phyloP scores from a whole-genome alignment of 2,329 filamentous ascomycete genomes.

The Zelopaecilomyces penicillatus region DNA sequence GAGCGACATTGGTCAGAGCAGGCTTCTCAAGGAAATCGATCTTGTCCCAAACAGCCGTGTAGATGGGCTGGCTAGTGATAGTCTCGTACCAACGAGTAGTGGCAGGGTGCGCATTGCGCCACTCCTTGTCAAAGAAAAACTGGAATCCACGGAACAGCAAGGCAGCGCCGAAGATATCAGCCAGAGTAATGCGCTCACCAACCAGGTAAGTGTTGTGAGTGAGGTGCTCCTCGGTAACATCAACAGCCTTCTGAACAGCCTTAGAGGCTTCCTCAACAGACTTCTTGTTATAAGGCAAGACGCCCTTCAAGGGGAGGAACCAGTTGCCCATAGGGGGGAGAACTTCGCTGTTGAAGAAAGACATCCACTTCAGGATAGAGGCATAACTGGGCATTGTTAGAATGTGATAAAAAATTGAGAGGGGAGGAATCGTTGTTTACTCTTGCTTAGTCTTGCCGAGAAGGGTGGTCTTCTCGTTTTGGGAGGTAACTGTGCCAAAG shows the following conservation, averaged over 20 bases:
- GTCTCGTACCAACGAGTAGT: slow-evolving; percentile 92
- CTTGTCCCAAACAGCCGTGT: slow-evolving; percentile 68
- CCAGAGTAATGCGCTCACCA: slow-evolving; percentile 93
- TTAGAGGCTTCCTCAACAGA: slow-evolving; percentile 72
- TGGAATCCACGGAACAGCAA: slow-evolving; percentile 83
- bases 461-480: slow-evolving; percentile 99
- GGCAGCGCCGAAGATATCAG: slow-evolving; percentile 77
- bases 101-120: slow-evolving; percentile 75
- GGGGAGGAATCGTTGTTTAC: slow-evolving; percentile 36
- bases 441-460: slow-evolving; percentile 99
- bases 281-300: slow-evolving; percentile 96
- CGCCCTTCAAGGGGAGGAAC: slow-evolving; percentile 80
- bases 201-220: slow-evolving; percentile 93
- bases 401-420: not conserved
- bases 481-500: slow-evolving; percentile 69
- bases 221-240: slow-evolving; percentile 78
- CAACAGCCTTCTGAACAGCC: slow-evolving; percentile 57
- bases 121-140: slow-evolving; percentile 88
- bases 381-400: slow-evolving; percentile 56
- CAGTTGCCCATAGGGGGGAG: slow-evolving; percentile 65
- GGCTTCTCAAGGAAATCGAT: slow-evolving; percentile 75
- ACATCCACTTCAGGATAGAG: slow-evolving; percentile 97
- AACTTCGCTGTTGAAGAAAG: slow-evolving; percentile 86
- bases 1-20: slow-evolving; percentile 58
- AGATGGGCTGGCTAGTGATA: slow-evolving; percentile 86